Percentiles rank a stretch among this genome's conserved stretches.
These are phyloP conservation scores for Danielia reshetovae DNA, from an alignment of 805 yeast genomes.

Conservation along the genomic window DNA sequence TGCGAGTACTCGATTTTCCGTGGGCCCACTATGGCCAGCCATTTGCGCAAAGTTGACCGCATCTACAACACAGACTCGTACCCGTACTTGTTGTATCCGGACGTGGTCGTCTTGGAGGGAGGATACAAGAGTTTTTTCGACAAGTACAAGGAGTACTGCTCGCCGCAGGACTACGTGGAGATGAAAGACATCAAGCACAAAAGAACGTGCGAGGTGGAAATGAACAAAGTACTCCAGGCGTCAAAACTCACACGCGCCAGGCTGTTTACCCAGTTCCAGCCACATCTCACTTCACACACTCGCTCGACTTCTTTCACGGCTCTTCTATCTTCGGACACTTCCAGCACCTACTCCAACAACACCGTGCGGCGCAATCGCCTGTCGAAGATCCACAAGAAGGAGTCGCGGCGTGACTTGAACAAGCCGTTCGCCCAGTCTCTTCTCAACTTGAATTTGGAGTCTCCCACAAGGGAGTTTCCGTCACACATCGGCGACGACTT, in stretches of 20 bases:
- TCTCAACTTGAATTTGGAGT: background rate
- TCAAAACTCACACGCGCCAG: constrained; percentile 39
- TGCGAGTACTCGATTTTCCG: constrained; percentile 92
- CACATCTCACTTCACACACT: constrained; percentile 10
- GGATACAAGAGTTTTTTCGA: constrained; percentile 83
- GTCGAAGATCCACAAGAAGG: constrained; percentile 12
- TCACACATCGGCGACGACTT: constrained; percentile 14
- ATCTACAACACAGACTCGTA: constrained; percentile 66
- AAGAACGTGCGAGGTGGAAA: constrained; percentile 42
- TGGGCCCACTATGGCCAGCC: constrained; percentile 91
- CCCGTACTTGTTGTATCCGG: constrained; percentile 83
- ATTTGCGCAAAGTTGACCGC: constrained; percentile 81
- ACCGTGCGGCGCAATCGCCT: constrained; percentile 10
- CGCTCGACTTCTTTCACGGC: constrained; percentile 15
- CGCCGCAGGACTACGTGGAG: constrained; percentile 76
- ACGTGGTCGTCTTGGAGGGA: constrained; percentile 82
- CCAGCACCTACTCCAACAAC: constrained; percentile 3
- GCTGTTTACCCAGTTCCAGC: constrained; percentile 28
- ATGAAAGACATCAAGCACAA: constrained; percentile 56
- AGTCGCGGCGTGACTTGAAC: constrained; percentile 7
- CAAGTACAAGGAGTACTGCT: constrained; percentile 53
- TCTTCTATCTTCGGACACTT: constrained; percentile 9
- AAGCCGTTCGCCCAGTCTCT: background rate
- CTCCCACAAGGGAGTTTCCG: constrained; percentile 1
- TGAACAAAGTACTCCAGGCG: constrained; percentile 41